Evolutionary conservation across 1,139 yeast species (phyloP).

Genomic region (Diutina sp.): DNA sequence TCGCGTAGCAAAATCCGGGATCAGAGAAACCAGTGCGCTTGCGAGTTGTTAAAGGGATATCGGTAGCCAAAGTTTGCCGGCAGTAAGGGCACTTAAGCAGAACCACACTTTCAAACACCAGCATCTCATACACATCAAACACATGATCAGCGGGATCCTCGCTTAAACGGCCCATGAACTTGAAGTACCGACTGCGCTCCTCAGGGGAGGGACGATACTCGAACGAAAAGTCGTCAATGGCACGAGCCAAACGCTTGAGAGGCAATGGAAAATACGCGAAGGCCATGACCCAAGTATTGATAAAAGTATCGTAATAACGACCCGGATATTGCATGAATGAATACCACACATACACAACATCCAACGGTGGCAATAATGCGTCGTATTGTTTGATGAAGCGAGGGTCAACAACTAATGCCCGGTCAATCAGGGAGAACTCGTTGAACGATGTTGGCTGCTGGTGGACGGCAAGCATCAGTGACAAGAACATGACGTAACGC

Average conservation of each 20-base stretch:
- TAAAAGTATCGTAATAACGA: background rate
- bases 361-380: background rate
- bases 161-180: constrained; percentile 1
- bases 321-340: constrained; percentile 1
- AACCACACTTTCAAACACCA: background rate
- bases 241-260: background rate
- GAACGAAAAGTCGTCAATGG: background rate
- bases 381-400: constrained; percentile 1
- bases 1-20: background rate
- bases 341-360: constrained; percentile 1
- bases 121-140: background rate
- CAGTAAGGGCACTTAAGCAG: background rate
- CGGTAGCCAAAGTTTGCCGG: background rate
- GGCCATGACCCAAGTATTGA: constrained; percentile 2
- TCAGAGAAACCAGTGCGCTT: background rate
- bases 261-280: constrained; percentile 1
- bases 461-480: constrained; percentile 1
- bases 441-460: constrained; percentile 1
- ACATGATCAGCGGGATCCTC: background rate
- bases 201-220: background rate
- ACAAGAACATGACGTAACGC: background rate
- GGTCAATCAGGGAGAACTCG: background rate
- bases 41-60: background rate
- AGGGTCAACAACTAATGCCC: constrained; percentile 1
- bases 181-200: background rate